Conservation (phyloP, 768 basidiomycete species). For the Tylopilus vinaceipallidus region DNA sequence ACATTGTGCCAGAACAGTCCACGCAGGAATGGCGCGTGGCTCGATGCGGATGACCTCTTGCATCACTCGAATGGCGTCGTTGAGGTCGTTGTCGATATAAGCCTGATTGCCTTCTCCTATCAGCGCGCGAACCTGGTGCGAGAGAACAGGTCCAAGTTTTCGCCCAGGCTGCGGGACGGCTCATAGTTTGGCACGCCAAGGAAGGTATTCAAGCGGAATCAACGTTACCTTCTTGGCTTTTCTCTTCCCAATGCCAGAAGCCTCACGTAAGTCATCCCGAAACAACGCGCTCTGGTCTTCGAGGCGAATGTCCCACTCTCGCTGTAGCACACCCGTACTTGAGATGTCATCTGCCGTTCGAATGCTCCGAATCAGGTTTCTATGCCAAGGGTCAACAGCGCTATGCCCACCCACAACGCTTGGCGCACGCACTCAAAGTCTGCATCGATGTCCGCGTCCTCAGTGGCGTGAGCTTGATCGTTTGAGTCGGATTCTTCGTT, state of each 20-base stretch:
- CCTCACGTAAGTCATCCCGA: slow-evolving; percentile 68
- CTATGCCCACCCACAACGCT: no score
- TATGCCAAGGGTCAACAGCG: slow-evolving; percentile 24
- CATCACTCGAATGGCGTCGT: slow-evolving; percentile 74
- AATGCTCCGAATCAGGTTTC: slow-evolving; percentile 69
- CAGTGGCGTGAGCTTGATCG: neutral
- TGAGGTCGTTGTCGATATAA: slow-evolving; percentile 68
- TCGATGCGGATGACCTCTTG: slow-evolving; percentile 94
- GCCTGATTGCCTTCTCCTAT: slow-evolving; percentile 88
- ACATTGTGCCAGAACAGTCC: slow-evolving; percentile 68
- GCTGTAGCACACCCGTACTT: slow-evolving; percentile 42
- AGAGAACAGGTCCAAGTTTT: slow-evolving; percentile 13
- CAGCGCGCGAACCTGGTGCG: slow-evolving; percentile 15
- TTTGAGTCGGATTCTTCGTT: slow-evolving; percentile 5
- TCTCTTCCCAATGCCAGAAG: slow-evolving; percentile 65
- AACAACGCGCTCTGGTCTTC: slow-evolving; percentile 69
- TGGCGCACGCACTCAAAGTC: slow-evolving; percentile 20
- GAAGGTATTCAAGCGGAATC: neutral
- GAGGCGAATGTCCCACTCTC: slow-evolving; percentile 73
- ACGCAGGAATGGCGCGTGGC: slow-evolving; percentile 77
- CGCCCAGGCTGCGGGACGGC: slow-evolving; percentile 9
- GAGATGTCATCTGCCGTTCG: slow-evolving; percentile 42
- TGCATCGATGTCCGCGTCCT: slow-evolving; percentile 16
- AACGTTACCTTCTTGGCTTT: slow-evolving; percentile 44
- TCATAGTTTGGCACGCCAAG: neutral